phyloP scores from a whole-genome alignment of 768 basidiomycete species.

The Calocybe indica region DNA sequence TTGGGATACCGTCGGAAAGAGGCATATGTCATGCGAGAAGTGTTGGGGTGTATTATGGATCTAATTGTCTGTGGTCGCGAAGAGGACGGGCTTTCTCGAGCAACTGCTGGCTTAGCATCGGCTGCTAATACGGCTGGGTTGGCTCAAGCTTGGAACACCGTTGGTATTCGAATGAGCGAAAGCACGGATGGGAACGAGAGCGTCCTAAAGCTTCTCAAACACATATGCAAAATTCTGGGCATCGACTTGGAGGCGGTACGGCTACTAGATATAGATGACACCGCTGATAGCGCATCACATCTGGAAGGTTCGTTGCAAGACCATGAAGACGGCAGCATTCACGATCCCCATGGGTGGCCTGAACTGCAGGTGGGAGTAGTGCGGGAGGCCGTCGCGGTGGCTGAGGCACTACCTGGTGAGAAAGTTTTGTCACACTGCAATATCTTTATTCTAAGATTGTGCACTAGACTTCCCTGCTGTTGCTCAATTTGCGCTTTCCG shows the following conservation, averaged over 20 bases:
- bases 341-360: slow-evolving; percentile 82
- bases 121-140: slow-evolving; percentile 36
- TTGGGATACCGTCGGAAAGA: slow-evolving; percentile 88
- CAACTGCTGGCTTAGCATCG: slow-evolving; percentile 20
- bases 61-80: slow-evolving; percentile 81
- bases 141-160: slow-evolving; percentile 43
- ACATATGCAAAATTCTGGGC: slow-evolving; percentile 76
- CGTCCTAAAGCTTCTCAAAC: slow-evolving; percentile 65
- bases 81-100: slow-evolving; percentile 49
- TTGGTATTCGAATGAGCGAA: slow-evolving; percentile 72
- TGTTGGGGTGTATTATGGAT: slow-evolving; percentile 80
- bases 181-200: slow-evolving; percentile 77
- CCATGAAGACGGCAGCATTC: slow-evolving; percentile 1
- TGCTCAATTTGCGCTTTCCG: slow-evolving; percentile 85
- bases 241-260: slow-evolving; percentile 72
- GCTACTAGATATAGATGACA: slow-evolving; percentile 28
- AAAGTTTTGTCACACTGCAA: slow-evolving; percentile 4
- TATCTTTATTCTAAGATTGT: neutral
- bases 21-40: slow-evolving; percentile 78
- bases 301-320: too few species aligned
- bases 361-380: slow-evolving; percentile 93
- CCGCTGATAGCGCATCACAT: neutral
- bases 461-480: slow-evolving; percentile 74
- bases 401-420: slow-evolving; percentile 86
- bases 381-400: slow-evolving; percentile 86